Evolutionary conservation across 345 rosid species (phyloP).

Genomic region (Laguncularia racemosa): DNA sequence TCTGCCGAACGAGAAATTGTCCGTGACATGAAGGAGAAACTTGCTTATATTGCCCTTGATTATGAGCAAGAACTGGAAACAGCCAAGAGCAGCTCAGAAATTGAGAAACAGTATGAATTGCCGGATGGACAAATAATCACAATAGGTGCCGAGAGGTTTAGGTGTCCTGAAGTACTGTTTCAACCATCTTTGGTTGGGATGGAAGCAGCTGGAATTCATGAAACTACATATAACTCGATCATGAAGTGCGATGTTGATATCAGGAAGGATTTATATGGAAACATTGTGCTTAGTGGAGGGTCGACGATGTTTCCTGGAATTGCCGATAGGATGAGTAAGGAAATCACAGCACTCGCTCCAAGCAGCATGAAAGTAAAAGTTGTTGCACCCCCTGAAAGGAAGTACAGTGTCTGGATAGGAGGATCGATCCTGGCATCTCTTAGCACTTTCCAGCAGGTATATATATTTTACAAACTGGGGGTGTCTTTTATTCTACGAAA

Average conservation of each 20-base stretch:
- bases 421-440: constrained; percentile 49
- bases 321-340: constrained; percentile 50
- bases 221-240: constrained; percentile 42
- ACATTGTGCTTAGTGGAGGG: constrained; percentile 47
- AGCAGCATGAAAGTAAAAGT: constrained; percentile 51
- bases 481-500: too few relatives aligned
- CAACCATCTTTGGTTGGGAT: constrained; percentile 44
- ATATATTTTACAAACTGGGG: too few relatives aligned
- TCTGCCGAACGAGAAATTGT: constrained; percentile 50
- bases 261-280: constrained; percentile 41
- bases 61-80: constrained; percentile 47
- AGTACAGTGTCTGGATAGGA: constrained; percentile 53
- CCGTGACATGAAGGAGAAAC: constrained; percentile 50
- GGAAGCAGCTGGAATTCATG: constrained; percentile 42
- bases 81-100: constrained; percentile 36
- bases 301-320: constrained; percentile 50
- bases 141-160: constrained; percentile 46
- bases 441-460: constrained; percentile 52
- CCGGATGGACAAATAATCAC: constrained; percentile 46
- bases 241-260: constrained; percentile 44
- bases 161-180: constrained; percentile 47
- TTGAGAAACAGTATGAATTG: constrained; percentile 39
- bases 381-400: constrained; percentile 53
- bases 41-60: constrained; percentile 44
- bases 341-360: constrained; percentile 40